A percentile compares a stretch with the other conserved stretches of the same genome.
Conservation (phyloP, 2,329 filamentous ascomycete species). For the Fusarium tanahbumbuense region DNA sequence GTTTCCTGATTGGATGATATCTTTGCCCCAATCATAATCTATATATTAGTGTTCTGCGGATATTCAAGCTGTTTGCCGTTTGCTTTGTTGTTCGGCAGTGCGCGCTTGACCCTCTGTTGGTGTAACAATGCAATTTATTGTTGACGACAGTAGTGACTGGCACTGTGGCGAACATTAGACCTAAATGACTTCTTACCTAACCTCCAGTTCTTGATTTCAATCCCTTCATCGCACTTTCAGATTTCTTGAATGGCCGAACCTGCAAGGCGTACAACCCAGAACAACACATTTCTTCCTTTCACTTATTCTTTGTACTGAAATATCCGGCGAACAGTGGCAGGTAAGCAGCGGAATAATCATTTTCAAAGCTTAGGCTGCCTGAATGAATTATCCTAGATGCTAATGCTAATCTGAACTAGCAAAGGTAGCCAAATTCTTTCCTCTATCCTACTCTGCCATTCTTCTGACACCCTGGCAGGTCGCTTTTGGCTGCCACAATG, state of each 20-base stretch:
- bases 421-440: neutral
- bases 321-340: too few relatives aligned
- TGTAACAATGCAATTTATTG: neutral
- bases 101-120: neutral
- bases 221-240: too few relatives aligned
- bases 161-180: too few relatives aligned
- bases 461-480: neutral
- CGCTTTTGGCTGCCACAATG: neutral
- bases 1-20: neutral
- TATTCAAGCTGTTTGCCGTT: neutral
- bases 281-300: too few relatives aligned
- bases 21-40: rapidly evolving
- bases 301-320: too few relatives aligned
- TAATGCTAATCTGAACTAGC: rapidly evolving
- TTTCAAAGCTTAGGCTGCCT: rapidly evolving
- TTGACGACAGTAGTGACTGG: too few relatives aligned
- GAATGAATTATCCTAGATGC: rapidly evolving
- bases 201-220: too few relatives aligned
- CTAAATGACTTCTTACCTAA: too few relatives aligned
- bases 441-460: rapidly evolving
- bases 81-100: neutral
- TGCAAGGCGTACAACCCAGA: too few relatives aligned
- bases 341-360: neutral
- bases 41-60: neutral
- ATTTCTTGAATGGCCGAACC: too few relatives aligned